Conservation (phyloP, 108 stramenopile genomes). For the Aurantiochytrium sp. region DNA sequence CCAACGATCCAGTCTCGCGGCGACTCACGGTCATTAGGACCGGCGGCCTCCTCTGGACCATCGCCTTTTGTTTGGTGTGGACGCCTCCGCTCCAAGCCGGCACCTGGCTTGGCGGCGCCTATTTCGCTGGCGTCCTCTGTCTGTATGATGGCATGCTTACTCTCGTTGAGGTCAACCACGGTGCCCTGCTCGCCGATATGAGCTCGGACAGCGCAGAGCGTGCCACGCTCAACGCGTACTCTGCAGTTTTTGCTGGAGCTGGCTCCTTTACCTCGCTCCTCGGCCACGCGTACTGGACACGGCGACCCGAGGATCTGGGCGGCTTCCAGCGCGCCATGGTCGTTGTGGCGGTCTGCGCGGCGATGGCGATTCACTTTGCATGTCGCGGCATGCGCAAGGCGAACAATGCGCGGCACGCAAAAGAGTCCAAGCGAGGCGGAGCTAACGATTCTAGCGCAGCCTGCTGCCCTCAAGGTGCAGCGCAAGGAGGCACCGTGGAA, state of each 20-base stretch:
- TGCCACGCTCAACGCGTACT: neutral
- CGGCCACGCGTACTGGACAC: neutral
- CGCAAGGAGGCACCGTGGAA: too few species aligned
- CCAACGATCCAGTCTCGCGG: neutral
- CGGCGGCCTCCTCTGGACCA: constrained; percentile 7
- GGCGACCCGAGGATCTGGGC: neutral
- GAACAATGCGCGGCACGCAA: neutral
- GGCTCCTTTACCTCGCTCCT: constrained; percentile 5
- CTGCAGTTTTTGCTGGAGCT: neutral
- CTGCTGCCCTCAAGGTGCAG: too few species aligned
- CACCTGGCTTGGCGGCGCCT: neutral
- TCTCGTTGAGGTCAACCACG: constrained; percentile 23
- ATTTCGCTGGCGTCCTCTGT: neutral
- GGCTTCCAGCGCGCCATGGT: neutral
- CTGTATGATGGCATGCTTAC: constrained; percentile 21
- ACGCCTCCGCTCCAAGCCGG: neutral
- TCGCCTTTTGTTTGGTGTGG: constrained; percentile 13
- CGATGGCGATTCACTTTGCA: neutral
- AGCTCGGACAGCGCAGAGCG: neutral
- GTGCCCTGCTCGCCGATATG: constrained; percentile 16
- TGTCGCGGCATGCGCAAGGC: neutral
- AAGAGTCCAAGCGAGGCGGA: too few species aligned
- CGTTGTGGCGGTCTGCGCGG: neutral
- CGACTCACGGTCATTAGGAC: neutral
- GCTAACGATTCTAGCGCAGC: too few species aligned